Evolutionary conservation across 495 filamentous ascomycete genomes (phyloP).

Genomic region (Lepidopterella palustris): DNA sequence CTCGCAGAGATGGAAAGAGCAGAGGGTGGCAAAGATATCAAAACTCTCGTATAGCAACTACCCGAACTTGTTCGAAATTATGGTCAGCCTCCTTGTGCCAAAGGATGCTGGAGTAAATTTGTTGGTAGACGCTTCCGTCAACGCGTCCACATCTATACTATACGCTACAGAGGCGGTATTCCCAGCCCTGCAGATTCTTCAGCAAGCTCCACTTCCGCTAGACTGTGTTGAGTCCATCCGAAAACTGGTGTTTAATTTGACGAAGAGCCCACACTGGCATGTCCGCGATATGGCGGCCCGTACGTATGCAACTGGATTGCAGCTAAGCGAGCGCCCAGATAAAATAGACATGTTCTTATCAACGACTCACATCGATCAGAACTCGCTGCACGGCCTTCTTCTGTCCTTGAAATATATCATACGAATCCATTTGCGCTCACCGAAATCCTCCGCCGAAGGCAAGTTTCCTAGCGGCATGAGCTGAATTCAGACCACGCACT

Average conservation of each 20-base stretch:
- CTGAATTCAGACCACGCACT: background rate
- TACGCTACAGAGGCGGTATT: constrained; percentile 64
- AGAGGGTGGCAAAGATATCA: constrained; percentile 30
- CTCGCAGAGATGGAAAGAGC: constrained; percentile 39
- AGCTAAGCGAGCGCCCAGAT: constrained; percentile 31
- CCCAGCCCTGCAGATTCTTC: constrained; percentile 79
- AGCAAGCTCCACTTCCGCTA: constrained; percentile 52
- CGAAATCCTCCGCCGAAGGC: background rate
- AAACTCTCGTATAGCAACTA: constrained; percentile 64
- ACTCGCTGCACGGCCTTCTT: constrained; percentile 57
- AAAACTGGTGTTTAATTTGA: constrained; percentile 46
- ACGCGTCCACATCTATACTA: constrained; percentile 10
- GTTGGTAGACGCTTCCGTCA: background rate
- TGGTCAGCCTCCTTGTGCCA: constrained; percentile 57
- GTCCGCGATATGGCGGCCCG: constrained; percentile 85
- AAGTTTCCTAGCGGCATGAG: too few species aligned
- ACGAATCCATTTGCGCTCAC: background rate
- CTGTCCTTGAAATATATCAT: constrained; percentile 48
- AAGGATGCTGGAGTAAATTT: constrained; percentile 10
- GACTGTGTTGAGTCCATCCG: constrained; percentile 40
- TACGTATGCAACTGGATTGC: constrained; percentile 44
- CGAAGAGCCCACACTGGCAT: constrained; percentile 76
- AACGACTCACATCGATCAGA: constrained; percentile 40
- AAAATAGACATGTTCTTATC: background rate
- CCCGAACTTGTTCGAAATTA: constrained; percentile 58